Base-by-base conservation (phyloP, 1,284 basidiomycete genomes). In the Sanghuangporus baumii region DNA sequence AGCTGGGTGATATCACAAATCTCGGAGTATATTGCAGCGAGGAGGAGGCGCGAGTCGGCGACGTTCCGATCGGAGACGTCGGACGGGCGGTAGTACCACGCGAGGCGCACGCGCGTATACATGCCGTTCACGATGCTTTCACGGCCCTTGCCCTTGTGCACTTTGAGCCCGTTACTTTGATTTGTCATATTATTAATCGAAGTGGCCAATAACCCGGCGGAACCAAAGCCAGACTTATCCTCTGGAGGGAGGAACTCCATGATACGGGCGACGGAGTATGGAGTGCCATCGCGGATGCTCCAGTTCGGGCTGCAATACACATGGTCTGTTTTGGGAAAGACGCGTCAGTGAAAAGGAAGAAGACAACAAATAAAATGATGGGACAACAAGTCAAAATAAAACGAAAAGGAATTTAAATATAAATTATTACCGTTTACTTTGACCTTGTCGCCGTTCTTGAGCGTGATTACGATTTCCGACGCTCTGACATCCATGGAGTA, bases 1-100 rank as follows among this genome's bases (percentile, higher is more conserved):
- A 98, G 83, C 77, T 95, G 91, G 74, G 88, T 89, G 74, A 97
- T 85, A 75, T 95, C 92, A 81, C 93, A 94, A 61, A 96, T 85
- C 77, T 96, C 94, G 54, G 94, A 94, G 77, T 95, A 96, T 75
- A 98, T 96, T 65, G 95, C 94, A 55, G 94, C 94, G 61, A 96
- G 85, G 59, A 98, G 85, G 46, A 96, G 84, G 64, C 95, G 89
- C 67, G 89, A 89, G 78, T 97, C 95, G 68, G 91, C 86, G 64
- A 92, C 87, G 43, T 87, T 83, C 63, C 90, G 86, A 79, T 93
- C 90, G 74, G 84, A 89, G 71, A 94, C 89, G 80, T 95, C 91
- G 75, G 87, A 84, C 67, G 93, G 93, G 66, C 95, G 90, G 76
- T 97, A 94, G 76, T 95, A 98, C 83, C 95, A 90, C 58, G 94